A percentile compares a stretch with the other conserved stretches of the same genome.
phyloP scores from a whole-genome alignment of 148 eudicot species.

The Hydrangea macrophylla region DNA sequence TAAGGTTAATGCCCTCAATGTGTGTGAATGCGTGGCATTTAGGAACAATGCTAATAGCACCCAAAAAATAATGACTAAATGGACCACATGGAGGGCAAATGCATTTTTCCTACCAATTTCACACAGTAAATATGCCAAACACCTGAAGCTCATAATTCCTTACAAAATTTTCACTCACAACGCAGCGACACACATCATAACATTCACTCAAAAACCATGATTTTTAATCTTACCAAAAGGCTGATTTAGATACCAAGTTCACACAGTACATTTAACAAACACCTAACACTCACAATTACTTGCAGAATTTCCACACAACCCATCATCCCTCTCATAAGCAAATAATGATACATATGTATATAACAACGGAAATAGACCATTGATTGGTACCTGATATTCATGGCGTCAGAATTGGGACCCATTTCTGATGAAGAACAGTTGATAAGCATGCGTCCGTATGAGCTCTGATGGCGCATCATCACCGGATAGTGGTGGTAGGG shows the following conservation, averaged over 20 bases:
- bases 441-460: constrained; percentile 13
- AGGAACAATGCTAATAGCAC: no score
- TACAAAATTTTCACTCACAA: not conserved
- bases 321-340: not conserved
- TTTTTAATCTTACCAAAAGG: not conserved
- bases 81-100: no score
- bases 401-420: constrained; percentile 41
- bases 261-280: constrained; percentile 7
- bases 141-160: not conserved
- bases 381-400: constrained; percentile 32
- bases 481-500: not conserved
- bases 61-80: not conserved
- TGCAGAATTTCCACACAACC: not conserved
- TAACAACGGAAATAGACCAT: not conserved
- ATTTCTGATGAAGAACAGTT: constrained; percentile 46
- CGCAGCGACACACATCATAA: not conserved
- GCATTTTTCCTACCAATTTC: not conserved
- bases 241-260: not conserved
- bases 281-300: not conserved
- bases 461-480: constrained; percentile 16
- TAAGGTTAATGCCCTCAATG: no score
- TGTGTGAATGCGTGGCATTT: no score
- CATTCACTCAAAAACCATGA: not conserved
- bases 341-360: not conserved
- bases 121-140: constrained; percentile 6